Evolutionary conservation across 2,329 filamentous ascomycete species (phyloP).

Genomic region (Dothideomycetes sp.): DNA sequence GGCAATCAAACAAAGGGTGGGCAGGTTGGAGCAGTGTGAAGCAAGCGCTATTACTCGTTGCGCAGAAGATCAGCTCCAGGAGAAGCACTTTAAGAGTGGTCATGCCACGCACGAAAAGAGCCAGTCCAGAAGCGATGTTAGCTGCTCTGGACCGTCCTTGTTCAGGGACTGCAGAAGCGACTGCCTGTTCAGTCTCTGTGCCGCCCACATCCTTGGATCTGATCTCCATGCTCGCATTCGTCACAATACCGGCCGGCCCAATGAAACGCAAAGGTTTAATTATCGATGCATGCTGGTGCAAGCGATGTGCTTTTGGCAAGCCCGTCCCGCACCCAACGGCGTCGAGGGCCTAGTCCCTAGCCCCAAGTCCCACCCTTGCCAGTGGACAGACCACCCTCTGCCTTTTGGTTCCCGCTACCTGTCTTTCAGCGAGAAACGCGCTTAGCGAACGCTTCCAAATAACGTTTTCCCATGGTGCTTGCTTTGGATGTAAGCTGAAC

Average conservation of each 20-base stretch:
- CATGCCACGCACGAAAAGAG: background rate
- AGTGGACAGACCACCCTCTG: conserved; percentile 3
- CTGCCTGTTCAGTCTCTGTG: conserved; percentile 6
- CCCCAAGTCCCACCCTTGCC: conserved; percentile 4
- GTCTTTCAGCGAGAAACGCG: conserved; percentile 7
- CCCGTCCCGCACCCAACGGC: conserved; percentile 8
- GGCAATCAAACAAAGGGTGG: background rate
- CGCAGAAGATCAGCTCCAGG: background rate
- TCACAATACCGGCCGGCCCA: conserved; percentile 6
- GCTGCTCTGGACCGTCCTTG: background rate
- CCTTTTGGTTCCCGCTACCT: conserved; percentile 2
- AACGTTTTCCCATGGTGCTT: conserved; percentile 4
- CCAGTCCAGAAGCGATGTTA: conserved; percentile 1
- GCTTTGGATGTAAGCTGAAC: background rate
- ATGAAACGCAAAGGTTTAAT: conserved; percentile 5
- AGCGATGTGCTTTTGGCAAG: conserved; percentile 7
- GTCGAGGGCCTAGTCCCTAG: conserved; percentile 6
- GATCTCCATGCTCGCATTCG: conserved; percentile 7
- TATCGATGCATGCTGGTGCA: conserved; percentile 4
- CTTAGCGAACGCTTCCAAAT: conserved; percentile 9
- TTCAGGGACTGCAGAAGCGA: background rate
- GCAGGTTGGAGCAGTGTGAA: background rate
- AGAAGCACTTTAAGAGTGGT: background rate
- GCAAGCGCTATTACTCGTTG: background rate
- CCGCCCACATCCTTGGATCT: conserved; percentile 6